phyloP scores from a whole-genome alignment of 768 basidiomycete genomes.

The Lactifluus rugatus region DNA sequence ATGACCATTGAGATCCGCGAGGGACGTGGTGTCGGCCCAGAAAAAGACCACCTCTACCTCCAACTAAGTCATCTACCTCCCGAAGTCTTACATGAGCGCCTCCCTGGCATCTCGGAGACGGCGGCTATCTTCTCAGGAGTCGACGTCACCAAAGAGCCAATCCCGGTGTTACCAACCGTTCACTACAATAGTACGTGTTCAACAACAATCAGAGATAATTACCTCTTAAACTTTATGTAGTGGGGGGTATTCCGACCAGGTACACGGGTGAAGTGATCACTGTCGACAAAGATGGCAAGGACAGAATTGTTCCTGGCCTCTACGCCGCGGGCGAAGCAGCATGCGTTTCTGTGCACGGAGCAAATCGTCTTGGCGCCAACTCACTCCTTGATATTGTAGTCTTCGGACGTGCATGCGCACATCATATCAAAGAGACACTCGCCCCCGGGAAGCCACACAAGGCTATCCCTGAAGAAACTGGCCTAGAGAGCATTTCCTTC shows the following conservation, averaged over 20 bases:
- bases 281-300: slow-evolving; percentile 78
- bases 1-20: slow-evolving; percentile 99
- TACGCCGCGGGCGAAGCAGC: slow-evolving; percentile 99
- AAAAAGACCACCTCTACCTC: slow-evolving; percentile 94
- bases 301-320: slow-evolving; percentile 88
- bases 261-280: slow-evolving; percentile 98
- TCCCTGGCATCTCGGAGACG: slow-evolving; percentile 99
- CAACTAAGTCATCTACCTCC: slow-evolving; percentile 96
- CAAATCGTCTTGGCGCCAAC: slow-evolving; percentile 99
- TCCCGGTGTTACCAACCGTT: slow-evolving; percentile 95
- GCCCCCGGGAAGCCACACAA: slow-evolving; percentile 89
- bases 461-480: slow-evolving; percentile 76
- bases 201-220: background rate
- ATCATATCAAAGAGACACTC: slow-evolving; percentile 89
- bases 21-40: slow-evolving; percentile 96
- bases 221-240: slow-evolving; percentile 33
- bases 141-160: slow-evolving; percentile 99
- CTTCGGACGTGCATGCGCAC: slow-evolving; percentile 97
- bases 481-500: slow-evolving; percentile 73
- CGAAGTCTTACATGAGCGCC: slow-evolving; percentile 89
- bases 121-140: slow-evolving; percentile 98
- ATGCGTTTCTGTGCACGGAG: slow-evolving; percentile 97
- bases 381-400: slow-evolving; percentile 98
- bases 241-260: slow-evolving; percentile 99
- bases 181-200: slow-evolving; percentile 88